Conservation (phyloP, 2,329 filamentous ascomycete genomes). For the Didymella arachidicola region DNA sequence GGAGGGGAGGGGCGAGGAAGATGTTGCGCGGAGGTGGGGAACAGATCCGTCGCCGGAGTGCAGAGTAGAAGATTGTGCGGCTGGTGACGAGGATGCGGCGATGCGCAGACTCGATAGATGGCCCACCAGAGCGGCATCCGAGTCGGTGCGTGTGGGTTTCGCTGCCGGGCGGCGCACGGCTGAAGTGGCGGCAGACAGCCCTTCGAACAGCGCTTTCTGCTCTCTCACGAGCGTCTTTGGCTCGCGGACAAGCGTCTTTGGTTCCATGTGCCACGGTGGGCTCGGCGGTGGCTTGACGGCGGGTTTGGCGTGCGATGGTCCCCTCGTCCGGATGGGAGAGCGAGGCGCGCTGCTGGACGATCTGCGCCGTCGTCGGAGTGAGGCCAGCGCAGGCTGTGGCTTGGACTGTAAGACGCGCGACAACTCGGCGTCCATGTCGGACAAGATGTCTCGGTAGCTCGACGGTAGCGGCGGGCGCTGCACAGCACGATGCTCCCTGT, state of each 20-base stretch:
- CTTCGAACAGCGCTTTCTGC: slow-evolving; percentile 30
- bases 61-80: slow-evolving; percentile 8
- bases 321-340: slow-evolving; percentile 34
- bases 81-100: slow-evolving; percentile 9
- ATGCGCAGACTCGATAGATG: slow-evolving; percentile 29
- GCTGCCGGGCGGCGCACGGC: slow-evolving; percentile 3
- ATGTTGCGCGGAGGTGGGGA: slow-evolving; percentile 14
- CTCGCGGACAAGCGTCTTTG: slow-evolving; percentile 19
- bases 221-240: slow-evolving; percentile 17
- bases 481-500: slow-evolving; percentile 8
- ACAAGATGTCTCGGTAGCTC: slow-evolving; percentile 38
- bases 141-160: slow-evolving; percentile 34
- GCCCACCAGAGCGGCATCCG: slow-evolving; percentile 40
- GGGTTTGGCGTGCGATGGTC: slow-evolving; percentile 22
- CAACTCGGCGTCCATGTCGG: slow-evolving; percentile 43
- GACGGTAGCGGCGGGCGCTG: slow-evolving; percentile 24
- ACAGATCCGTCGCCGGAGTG: slow-evolving; percentile 1
- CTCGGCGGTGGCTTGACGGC: not conserved
- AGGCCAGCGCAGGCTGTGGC: slow-evolving; percentile 21
- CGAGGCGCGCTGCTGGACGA: slow-evolving; percentile 30
- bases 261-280: slow-evolving; percentile 23
- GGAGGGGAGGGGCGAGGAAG: slow-evolving; percentile 27
- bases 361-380: slow-evolving; percentile 27
- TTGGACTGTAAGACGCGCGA: slow-evolving; percentile 30
- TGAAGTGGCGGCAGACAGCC: slow-evolving; percentile 24